Evolutionary conservation across 306 rosid genomes (phyloP), one percentile per base, ranked within the genome.

Genomic region (Erythrophleum fordii): DNA sequence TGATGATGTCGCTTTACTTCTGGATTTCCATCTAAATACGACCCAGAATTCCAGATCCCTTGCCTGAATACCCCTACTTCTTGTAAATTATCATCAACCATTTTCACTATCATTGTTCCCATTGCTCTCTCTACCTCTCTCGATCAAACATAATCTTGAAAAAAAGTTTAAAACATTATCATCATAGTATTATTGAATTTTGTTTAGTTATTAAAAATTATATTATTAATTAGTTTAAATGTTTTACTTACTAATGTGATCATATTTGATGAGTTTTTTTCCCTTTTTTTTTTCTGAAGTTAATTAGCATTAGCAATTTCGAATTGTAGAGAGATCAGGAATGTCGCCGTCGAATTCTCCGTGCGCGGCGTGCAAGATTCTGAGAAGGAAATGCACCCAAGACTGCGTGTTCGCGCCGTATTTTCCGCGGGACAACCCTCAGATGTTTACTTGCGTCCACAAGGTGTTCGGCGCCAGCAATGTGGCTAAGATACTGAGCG

Each of bases 321-420:
- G 66, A 26, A 14, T 9, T n/a, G n/a, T 22, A 68, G 71, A 46
- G 41, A 23, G 46, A 60, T 11, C 29, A n/a, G 17, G 25, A 34
- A 39, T 65, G 77, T 58, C 88, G 2, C 29, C 82, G 20, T 88
- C 91, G 25, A 87, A 84, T 49, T 68, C 97, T 4, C 98, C 97
- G 52, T 93, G 97, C 67, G 94, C 94, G 6, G 97, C 98, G 16
- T 93, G 98, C 85, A 93, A 90, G 83, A 78, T 82, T 29, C 92
- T 81, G 35, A 62, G 98, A 55, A 53, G 97, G 55, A 91, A 90
- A 64, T 93, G 98, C 88, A 91, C 94, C 0, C 88, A 85, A 65
- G 97, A 91, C 22, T 93, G 98, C 39, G 87, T 90, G 8, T 93
- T 93, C 31, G 94, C 93, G 6, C 98, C 98, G 0, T 93, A 91